Conservation (phyloP, 306 rosid genomes). For the Rubus parviflorus region DNA sequence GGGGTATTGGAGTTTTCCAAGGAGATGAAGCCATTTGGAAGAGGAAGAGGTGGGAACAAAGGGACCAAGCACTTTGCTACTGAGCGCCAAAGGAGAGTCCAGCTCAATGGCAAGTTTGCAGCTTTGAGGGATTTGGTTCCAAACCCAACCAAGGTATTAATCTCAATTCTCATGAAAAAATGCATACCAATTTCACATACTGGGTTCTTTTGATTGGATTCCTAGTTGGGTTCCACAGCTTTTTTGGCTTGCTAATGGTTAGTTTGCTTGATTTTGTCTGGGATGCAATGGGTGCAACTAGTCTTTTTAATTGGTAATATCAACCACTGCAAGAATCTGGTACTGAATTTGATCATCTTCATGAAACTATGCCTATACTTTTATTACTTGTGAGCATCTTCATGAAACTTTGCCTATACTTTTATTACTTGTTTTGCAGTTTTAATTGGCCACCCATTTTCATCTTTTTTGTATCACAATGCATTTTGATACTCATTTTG, state of each 20-base stretch:
- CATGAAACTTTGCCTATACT: not conserved
- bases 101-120: conserved; percentile 44
- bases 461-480: not conserved
- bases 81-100: conserved; percentile 63
- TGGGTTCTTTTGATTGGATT: no score
- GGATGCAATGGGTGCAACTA: not conserved
- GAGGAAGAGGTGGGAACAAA: conserved; percentile 47
- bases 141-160: conserved; percentile 57
- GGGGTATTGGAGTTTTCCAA: conserved; percentile 66
- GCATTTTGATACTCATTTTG: not conserved
- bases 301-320: not conserved
- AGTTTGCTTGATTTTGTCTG: not conserved
- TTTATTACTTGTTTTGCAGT: not conserved
- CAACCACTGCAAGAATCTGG: not conserved
- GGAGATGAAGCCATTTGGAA: conserved; percentile 44
- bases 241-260: not conserved
- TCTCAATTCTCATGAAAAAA: not conserved
- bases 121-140: conserved; percentile 58
- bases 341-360: not conserved
- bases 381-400: not conserved
- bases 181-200: no score
- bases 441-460: not conserved
- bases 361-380: not conserved
- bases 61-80: conserved; percentile 44
- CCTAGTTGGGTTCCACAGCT: no score